Evolutionary conservation across 306 rosid genomes (phyloP).

Genomic region (Acmispon strigosus): DNA sequence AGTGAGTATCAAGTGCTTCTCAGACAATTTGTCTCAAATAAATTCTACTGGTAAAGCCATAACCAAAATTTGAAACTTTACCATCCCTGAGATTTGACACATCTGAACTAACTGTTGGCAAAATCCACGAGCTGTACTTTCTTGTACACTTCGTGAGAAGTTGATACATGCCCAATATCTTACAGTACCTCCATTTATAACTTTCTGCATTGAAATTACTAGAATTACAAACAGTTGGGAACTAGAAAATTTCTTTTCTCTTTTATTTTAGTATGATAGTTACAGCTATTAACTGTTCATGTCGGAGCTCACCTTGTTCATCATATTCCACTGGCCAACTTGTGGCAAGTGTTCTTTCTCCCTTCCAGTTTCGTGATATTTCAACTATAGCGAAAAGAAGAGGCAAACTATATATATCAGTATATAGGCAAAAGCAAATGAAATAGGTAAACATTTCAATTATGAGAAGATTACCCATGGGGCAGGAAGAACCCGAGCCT

Average conservation of each 20-base stretch:
- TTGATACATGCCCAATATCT: conserved; percentile 42
- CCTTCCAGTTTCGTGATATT: conserved; percentile 34
- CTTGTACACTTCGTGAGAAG: conserved; percentile 30
- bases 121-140: conserved; percentile 36
- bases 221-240: not conserved
- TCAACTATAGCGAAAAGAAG: conserved; percentile 9
- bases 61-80: conserved; percentile 12
- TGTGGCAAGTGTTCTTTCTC: conserved; percentile 34
- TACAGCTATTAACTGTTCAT: not conserved
- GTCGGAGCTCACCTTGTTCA: conserved; percentile 33
- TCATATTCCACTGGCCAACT: conserved; percentile 45
- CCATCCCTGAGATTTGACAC: conserved; percentile 52
- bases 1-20: not conserved
- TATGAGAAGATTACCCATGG: conserved; percentile 27
- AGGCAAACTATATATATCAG: not conserved
- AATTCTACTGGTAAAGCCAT: not conserved
- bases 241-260: not conserved
- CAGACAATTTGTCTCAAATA: not conserved
- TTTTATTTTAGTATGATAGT: not conserved
- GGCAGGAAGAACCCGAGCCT: conserved; percentile 30
- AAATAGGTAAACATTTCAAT: not conserved
- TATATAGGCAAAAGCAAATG: not conserved
- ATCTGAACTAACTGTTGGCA: conserved; percentile 48
- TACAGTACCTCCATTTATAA: conserved; percentile 41
- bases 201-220: conserved; percentile 31